These are phyloP conservation scores for Aspergillus campestris DNA, from an alignment of 495 filamentous ascomycete species.

Conservation along the genomic window DNA sequence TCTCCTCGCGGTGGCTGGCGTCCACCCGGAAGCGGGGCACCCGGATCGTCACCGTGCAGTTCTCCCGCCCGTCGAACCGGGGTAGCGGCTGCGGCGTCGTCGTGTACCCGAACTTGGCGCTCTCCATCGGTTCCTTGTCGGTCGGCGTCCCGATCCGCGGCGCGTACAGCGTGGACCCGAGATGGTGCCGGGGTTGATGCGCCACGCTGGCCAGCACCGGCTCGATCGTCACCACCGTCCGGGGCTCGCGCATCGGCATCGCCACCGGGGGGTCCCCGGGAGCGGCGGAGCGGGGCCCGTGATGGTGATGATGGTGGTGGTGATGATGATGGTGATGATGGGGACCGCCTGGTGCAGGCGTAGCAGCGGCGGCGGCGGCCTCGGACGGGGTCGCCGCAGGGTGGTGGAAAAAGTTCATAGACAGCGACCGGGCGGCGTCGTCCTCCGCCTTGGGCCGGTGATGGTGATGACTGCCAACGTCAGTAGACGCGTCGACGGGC, in stretches of 20 bases:
- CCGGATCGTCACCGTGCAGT: conserved; percentile 82
- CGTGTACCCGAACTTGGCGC: conserved; percentile 56
- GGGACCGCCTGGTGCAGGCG: conserved; percentile 14
- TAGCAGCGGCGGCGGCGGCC: conserved; percentile 34
- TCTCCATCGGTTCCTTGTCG: conserved; percentile 36
- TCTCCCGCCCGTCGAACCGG: conserved; percentile 71
- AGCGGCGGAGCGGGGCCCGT: conserved; percentile 26
- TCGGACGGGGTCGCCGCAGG: conserved; percentile 29
- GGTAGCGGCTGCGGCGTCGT: conserved; percentile 69
- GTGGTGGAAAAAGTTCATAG: conserved; percentile 24
- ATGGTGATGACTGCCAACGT: conserved; percentile 56
- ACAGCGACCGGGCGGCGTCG: conserved; percentile 36
- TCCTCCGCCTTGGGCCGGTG: conserved; percentile 64
- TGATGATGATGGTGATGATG: conserved; percentile 43
- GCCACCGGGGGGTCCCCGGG: conserved; percentile 20
- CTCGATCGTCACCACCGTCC: conserved; percentile 54
- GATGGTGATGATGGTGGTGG: conserved; percentile 51
- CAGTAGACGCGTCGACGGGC: conserved; percentile 2
- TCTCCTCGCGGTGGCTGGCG: conserved; percentile 61
- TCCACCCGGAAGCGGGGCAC: conserved; percentile 73
- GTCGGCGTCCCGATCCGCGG: conserved; percentile 40
- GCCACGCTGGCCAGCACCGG: conserved; percentile 60
- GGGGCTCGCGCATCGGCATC: conserved; percentile 50
- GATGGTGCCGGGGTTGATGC: conserved; percentile 64
- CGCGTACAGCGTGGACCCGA: conserved; percentile 61